A percentile compares a stretch with the other conserved stretches of the same genome.
phyloP scores from a whole-genome alignment of 805 yeast species.

The Torulaspora microellipsoides region DNA sequence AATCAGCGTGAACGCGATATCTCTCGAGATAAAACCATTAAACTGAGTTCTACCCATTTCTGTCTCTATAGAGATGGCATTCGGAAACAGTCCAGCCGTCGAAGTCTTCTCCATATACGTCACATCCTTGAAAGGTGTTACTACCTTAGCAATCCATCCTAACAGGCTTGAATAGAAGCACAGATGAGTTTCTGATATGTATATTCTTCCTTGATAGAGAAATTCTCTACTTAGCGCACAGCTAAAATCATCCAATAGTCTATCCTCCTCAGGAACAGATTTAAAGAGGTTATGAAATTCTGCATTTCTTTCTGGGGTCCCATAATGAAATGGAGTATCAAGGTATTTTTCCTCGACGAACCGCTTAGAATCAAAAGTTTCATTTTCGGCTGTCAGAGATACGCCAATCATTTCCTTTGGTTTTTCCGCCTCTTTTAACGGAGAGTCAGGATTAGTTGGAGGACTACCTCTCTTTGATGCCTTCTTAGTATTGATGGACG shows the following conservation, averaged over 20 bases:
- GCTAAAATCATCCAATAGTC: conserved; percentile 77
- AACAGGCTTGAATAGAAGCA: conserved; percentile 78
- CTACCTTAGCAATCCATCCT: conserved; percentile 85
- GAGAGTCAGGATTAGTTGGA: conserved; percentile 13
- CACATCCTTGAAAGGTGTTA: conserved; percentile 68
- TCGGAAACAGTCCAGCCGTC: conserved; percentile 87
- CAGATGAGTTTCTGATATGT: conserved; percentile 68
- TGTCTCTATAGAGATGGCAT: conserved; percentile 75
- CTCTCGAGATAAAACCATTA: conserved; percentile 84
- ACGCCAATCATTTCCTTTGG: conserved; percentile 19
- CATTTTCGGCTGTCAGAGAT: conserved; percentile 7
- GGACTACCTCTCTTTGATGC: conserved; percentile 2
- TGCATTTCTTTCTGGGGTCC: conserved; percentile 56
- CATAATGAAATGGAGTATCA: conserved; percentile 58
- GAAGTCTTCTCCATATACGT: conserved; percentile 60
- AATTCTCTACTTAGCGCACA: conserved; percentile 89
- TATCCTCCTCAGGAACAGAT: conserved; percentile 61
- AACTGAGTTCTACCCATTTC: conserved; percentile 63
- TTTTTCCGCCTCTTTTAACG: conserved; percentile 19
- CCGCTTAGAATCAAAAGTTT: conserved; percentile 34
- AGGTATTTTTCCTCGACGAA: conserved; percentile 56
- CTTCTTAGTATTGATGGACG: conserved; percentile 15
- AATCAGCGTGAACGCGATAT: conserved; percentile 66
- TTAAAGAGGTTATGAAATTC: conserved; percentile 78
- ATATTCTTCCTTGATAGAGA: conserved; percentile 80